Base-by-base conservation (phyloP, 164 flowering plant species). In the Piper betle region DNA sequence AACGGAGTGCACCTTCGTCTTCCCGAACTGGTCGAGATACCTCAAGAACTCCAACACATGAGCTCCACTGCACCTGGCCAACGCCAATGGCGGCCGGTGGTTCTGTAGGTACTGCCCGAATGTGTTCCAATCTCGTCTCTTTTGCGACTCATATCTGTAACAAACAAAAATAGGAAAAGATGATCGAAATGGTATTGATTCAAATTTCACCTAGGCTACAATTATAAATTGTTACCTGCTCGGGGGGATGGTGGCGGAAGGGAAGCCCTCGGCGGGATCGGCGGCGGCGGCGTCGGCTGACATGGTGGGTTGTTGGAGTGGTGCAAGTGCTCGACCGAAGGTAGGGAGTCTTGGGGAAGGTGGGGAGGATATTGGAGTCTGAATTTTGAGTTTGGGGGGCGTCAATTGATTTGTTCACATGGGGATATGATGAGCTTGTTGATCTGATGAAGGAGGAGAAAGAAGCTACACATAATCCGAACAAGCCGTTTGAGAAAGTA, bases 91-190 rank as follows among this genome's bases (percentile, higher is more conserved):
- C 0, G 87, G 87, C 66, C 80, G 82, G 79, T 85, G 87, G 79
- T 81, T 83, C 69, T 77, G 79, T 58, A 82, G 53, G 71, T 83
- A 82, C 75, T 83, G 91, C 39, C 82, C 60, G 74, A 84, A 84
- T 4, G 90, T 82, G 78, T 81, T 84, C 90, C 90, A 84, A 75
- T 84, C 86, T 11, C 91, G 53, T 17, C 91, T 66, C 71, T 85
- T 85, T 66, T 85, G 91, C 12, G 91, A 78, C 78, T 82, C 91
- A 71, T 85, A 84, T 18, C 90, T 64, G 62, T 85, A 25, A 25
- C 33, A 25, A 25, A 25, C 33, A 25, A 25, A 25, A 25, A 25
- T 25, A 1, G 33, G 33, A 25, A 25, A 25, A 25, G 33, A 25
- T 25, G 33, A 2, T 25, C 33, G 2, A 25, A 25, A 25, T 25